Conservation (phyloP, 345 rosid species). For the Brassica rapa region DNA sequence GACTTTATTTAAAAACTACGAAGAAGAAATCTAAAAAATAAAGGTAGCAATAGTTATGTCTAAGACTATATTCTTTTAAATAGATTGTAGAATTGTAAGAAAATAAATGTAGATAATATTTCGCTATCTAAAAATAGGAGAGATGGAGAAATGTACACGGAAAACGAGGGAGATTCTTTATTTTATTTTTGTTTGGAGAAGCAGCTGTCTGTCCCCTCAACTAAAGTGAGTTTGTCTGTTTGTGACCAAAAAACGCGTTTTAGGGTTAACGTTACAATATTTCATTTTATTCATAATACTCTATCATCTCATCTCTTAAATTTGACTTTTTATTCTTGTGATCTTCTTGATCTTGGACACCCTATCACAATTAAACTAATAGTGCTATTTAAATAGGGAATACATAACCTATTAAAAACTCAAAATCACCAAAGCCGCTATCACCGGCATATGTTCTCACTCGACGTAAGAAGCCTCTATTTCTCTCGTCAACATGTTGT, state of each 20-base stretch:
- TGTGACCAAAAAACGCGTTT: slow-evolving; percentile 48
- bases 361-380: not conserved
- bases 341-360: not conserved
- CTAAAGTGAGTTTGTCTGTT: slow-evolving; percentile 50
- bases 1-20: not conserved
- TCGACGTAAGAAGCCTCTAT: not conserved
- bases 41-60: not conserved
- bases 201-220: slow-evolving; percentile 46
- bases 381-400: not conserved
- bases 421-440: slow-evolving; percentile 49
- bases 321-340: slow-evolving; percentile 44
- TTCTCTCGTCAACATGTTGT: slow-evolving; percentile 44
- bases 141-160: slow-evolving; percentile 59
- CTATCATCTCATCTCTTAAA: slow-evolving; percentile 40
- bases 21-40: not conserved
- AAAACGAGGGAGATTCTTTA: slow-evolving; percentile 51
- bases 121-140: slow-evolving; percentile 13
- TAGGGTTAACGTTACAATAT: slow-evolving; percentile 36
- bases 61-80: not conserved
- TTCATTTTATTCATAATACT: slow-evolving; percentile 13
- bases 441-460: slow-evolving; percentile 54
- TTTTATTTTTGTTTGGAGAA: not conserved
- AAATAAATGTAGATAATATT: slow-evolving; percentile 10
- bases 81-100: not conserved
- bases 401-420: not conserved